Evolutionary conservation across 23 red algal species (phyloP), one percentile per base, ranked within the genome.

Genomic region (Gracilaria caudata): DNA sequence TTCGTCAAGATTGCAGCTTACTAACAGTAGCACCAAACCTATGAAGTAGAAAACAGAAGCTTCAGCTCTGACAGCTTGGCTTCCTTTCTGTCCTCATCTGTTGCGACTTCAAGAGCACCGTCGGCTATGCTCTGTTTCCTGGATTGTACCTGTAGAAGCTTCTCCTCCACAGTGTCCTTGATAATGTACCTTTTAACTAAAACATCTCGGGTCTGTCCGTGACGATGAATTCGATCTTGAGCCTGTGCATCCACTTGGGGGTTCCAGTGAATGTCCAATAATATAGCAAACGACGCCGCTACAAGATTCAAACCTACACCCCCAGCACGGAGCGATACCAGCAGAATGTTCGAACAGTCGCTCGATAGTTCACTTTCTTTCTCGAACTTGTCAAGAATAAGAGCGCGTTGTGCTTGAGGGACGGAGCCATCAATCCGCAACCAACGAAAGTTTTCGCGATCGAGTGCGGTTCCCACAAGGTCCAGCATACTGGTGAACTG

Each of bases 401-500:
- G 49, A 8, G 80, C 81, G 38, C 92, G 70, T 46, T 94, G 26
- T 12, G 71, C 45, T 77, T 76, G 77, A 81, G 82, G 70, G 53
- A 94, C 73, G 8, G 79, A 87, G 17, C 92, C 92, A 57, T 94
- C 92, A 28, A 94, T 80, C 41, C 92, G 74, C n/a, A 86, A 46
- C 44, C 59, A 88, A 37, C 51, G 57, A 44, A 94, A 73, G 32
- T 80, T 81, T 23, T 83, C 49, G 7, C 79, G 64, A 26, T 84
- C 78, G 32, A 99, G 87, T 19, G 97, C 89, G 12, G 35, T 59
- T 51, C 89, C 93, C 7, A 99, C 59, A 0, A 99, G 68, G 79
- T 99, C 97, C 36, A 99, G 82, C 81, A 90, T 90, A 26, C 60
- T 73, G 8, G 97, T 99, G 71, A 94, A 99, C 73, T 95, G 93